These are phyloP conservation scores for Chamaenerion angustifolium DNA, from an alignment of 345 rosid species.

Conservation along the genomic window DNA sequence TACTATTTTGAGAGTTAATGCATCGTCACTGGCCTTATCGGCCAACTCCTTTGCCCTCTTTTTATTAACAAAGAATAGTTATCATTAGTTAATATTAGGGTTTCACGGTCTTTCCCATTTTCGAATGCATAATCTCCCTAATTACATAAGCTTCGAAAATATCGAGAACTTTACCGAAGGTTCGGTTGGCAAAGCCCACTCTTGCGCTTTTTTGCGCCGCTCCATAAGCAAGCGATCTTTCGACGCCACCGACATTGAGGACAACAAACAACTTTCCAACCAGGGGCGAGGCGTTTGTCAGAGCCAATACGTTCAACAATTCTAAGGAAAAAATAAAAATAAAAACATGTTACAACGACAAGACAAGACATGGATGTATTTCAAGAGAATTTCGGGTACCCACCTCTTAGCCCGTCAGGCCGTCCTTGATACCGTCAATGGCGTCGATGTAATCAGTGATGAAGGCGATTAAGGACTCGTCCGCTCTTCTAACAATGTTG, in stretches of 20 bases:
- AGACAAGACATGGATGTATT: background rate
- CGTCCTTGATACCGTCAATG: conserved; percentile 27
- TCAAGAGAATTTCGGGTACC: background rate
- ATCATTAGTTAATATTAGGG: background rate
- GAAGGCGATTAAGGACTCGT: conserved; percentile 21
- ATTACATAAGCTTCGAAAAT: background rate
- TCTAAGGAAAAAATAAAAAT: conserved; percentile 2
- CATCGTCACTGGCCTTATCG: conserved; percentile 27
- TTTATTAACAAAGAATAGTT: background rate
- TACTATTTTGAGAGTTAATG: conserved; percentile 21
- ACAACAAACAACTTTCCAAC: conserved; percentile 27
- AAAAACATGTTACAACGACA: background rate
- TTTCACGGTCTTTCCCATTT: too few relatives aligned
- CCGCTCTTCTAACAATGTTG: conserved; percentile 19
- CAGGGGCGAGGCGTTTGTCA: conserved; percentile 17
- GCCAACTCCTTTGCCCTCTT: conserved; percentile 30
- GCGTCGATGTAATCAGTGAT: conserved; percentile 29
- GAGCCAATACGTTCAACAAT: conserved; percentile 9
- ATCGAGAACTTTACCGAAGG: background rate
- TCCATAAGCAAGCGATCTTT: conserved; percentile 34
- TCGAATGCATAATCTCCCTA: background rate
- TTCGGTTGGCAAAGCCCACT: conserved; percentile 24
- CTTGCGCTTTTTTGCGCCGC: conserved; percentile 34
- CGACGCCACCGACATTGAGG: conserved; percentile 33
- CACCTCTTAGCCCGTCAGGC: conserved; percentile 23